Evolutionary conservation across 106 monocot genomes (phyloP).

Genomic region (Phalaenopsis equestris): DNA sequence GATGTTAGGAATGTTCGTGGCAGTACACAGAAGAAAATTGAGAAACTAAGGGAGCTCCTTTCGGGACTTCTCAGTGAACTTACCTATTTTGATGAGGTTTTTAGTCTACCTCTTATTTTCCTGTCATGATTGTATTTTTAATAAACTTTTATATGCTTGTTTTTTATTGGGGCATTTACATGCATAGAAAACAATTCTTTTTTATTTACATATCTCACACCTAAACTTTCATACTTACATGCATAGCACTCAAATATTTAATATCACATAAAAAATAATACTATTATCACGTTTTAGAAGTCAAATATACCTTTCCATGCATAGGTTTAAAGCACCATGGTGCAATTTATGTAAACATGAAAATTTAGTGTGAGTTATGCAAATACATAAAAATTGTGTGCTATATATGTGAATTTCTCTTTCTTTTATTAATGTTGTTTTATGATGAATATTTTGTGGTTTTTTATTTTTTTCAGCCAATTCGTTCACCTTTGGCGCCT

Average conservation of each 20-base stretch:
- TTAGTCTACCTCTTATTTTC: conserved; percentile 4
- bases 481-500: conserved; percentile 82
- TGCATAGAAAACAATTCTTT: too few relatives aligned
- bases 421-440: neutral
- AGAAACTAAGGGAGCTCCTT: conserved; percentile 84
- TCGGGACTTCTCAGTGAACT: conserved; percentile 89
- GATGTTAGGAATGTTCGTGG: conserved; percentile 90
- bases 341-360: too few relatives aligned
- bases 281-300: too few relatives aligned
- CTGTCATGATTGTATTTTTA: neutral
- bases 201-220: too few relatives aligned
- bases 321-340: too few relatives aligned
- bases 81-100: conserved; percentile 94
- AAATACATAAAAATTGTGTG: too few relatives aligned
- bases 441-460: neutral
- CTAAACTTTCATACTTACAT: too few relatives aligned
- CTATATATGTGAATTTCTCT: too few relatives aligned
- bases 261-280: too few relatives aligned
- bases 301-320: too few relatives aligned
- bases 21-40: conserved; percentile 90
- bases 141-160: neutral
- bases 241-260: too few relatives aligned
- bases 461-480: conserved; percentile 55
- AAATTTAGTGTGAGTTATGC: too few relatives aligned
- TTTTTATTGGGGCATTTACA: neutral